These are phyloP conservation scores for Pelagomonas calceolata DNA, from an alignment of 108 stramenopile genomes.

Conservation along the genomic window DNA sequence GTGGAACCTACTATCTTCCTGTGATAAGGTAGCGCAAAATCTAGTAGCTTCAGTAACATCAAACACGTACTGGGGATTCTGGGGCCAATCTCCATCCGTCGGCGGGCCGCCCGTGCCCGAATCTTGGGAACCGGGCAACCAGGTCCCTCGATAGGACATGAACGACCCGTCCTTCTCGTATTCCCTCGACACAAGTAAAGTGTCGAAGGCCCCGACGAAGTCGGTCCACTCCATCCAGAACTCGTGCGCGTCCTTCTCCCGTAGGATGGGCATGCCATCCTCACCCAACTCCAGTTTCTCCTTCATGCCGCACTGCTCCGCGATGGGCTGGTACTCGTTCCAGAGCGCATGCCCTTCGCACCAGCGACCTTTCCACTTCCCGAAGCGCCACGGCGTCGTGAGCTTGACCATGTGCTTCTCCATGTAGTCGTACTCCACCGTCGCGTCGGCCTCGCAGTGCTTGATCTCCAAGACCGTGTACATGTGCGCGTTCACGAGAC, in stretches of 20 bases:
- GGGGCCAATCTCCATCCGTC: not conserved
- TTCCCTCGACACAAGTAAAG: not conserved
- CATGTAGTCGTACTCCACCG: not conserved
- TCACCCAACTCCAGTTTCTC: no score
- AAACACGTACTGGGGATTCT: constrained; percentile 12
- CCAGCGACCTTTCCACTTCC: constrained; percentile 8
- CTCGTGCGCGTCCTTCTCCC: not conserved
- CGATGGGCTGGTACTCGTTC: constrained; percentile 9
- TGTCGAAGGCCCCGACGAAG: constrained; percentile 1
- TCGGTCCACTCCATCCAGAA: constrained; percentile 11
- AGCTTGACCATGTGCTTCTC: constrained; percentile 3
- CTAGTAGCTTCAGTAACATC: constrained; percentile 3
- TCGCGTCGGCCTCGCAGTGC: constrained; percentile 8
- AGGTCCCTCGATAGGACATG: not conserved
- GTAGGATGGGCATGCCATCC: not conserved
- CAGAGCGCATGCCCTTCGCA: not conserved
- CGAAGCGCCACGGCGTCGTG: not conserved
- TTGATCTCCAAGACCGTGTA: constrained; percentile 5
- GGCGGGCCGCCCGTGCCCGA: constrained; percentile 4
- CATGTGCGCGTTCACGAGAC: constrained; percentile 1
- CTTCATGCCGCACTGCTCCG: not conserved
- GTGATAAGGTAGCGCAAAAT: not conserved
- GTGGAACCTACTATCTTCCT: not conserved
- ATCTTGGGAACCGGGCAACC: constrained; percentile 2
- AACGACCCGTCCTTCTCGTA: not conserved